A percentile compares a stretch with the other conserved stretches of the same genome.
Conservation (phyloP, 768 basidiomycete genomes). For the Termitomyces sp. region DNA sequence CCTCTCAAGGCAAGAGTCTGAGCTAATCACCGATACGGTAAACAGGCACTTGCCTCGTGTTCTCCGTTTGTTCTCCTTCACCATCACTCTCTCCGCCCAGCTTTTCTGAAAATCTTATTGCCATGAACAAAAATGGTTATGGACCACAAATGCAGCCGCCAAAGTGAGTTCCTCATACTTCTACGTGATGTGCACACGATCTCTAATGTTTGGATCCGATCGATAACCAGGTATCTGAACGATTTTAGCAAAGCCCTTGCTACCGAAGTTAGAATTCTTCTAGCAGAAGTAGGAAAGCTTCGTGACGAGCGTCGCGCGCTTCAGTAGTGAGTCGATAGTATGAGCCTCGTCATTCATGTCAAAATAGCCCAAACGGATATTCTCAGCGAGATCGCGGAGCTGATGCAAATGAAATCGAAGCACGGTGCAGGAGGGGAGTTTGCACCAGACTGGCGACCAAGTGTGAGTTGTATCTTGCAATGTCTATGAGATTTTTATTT, state of each 20-base stretch:
- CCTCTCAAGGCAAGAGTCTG: not conserved
- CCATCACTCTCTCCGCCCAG: not conserved
- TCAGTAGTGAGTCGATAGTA: slow-evolving; percentile 56
- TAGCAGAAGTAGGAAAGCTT: slow-evolving; percentile 78
- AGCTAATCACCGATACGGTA: not conserved
- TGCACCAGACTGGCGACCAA: slow-evolving; percentile 68
- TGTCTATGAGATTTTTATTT: not conserved
- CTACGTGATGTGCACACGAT: not conserved
- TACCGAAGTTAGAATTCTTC: slow-evolving; percentile 71
- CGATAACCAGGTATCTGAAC: slow-evolving; percentile 54
- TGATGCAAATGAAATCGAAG: slow-evolving; percentile 82
- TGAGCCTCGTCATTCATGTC: not conserved
- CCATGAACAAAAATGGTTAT: slow-evolving; percentile 18
- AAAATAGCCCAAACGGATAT: not conserved
- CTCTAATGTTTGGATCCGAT: not conserved
- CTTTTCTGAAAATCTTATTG: not conserved
- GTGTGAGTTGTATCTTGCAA: slow-evolving; percentile 32
- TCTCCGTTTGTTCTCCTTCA: not conserved
- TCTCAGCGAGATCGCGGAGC: slow-evolving; percentile 75
- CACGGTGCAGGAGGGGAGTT: slow-evolving; percentile 80
- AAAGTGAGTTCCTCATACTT: slow-evolving; percentile 2
- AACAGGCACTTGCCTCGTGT: slow-evolving; percentile 11
- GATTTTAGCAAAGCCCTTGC: slow-evolving; percentile 85
- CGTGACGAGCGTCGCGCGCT: slow-evolving; percentile 72
- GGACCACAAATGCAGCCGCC: slow-evolving; percentile 16